Percentiles rank a stretch among this genome's conserved stretches.
Conservation (phyloP, 2,329 filamentous ascomycete genomes). For the Simplicillium aogashimaense region DNA sequence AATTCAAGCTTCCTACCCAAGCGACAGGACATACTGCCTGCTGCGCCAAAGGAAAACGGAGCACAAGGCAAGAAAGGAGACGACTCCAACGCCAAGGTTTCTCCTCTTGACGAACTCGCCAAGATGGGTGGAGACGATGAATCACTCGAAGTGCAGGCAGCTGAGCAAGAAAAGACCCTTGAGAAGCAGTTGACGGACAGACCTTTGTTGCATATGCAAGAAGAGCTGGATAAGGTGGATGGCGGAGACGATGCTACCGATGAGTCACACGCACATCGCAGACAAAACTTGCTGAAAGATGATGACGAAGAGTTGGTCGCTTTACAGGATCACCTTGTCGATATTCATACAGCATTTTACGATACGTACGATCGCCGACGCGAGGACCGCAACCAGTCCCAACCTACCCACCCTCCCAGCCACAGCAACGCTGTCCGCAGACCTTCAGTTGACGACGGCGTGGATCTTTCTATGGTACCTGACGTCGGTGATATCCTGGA, state of each 20-base stretch:
- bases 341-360: constrained; percentile 73
- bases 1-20: constrained; percentile 96
- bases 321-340: constrained; percentile 65
- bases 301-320: constrained; percentile 75
- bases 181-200: constrained; percentile 84
- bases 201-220: constrained; percentile 84
- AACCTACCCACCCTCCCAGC: constrained; percentile 22
- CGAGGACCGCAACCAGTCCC: constrained; percentile 21
- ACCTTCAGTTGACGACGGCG: constrained; percentile 26
- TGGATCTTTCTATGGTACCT: constrained; percentile 51
- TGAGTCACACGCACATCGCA: constrained; percentile 25
- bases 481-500: constrained; percentile 83
- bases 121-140: constrained; percentile 66
- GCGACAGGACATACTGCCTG: constrained; percentile 42
- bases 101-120: constrained; percentile 64
- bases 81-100: constrained; percentile 15
- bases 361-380: constrained; percentile 62
- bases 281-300: constrained; percentile 75
- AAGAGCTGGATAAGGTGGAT: constrained; percentile 77
- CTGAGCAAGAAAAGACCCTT: constrained; percentile 78
- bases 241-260: constrained; percentile 15
- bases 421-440: constrained; percentile 20
- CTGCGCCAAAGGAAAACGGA: constrained; percentile 14
- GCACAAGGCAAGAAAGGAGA: constrained; percentile 1
- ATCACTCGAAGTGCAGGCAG: constrained; percentile 62